Evolutionary conservation across 1,284 basidiomycete species (phyloP).

Genomic region (Veloboletus limbatus): DNA sequence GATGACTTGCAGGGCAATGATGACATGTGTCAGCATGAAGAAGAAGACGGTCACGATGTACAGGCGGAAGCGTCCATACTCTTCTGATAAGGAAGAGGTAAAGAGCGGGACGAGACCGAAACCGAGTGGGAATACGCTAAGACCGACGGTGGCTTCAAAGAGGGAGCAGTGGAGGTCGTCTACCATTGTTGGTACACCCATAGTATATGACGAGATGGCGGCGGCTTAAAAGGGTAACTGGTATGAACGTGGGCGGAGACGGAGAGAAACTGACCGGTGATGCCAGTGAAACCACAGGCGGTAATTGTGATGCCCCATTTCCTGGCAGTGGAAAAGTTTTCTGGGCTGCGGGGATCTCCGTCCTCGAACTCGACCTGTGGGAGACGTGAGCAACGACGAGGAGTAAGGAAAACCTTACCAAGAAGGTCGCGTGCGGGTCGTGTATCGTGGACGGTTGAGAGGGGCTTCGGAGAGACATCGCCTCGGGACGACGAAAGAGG

Average conservation of each 20-base stretch:
- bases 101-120: constrained; percentile 50
- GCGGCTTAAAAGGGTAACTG: constrained; percentile 26
- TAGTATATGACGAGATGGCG: constrained; percentile 40
- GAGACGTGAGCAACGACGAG: constrained; percentile 7
- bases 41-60: constrained; percentile 41
- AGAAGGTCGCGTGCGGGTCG: constrained; percentile 12
- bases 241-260: background rate
- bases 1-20: constrained; percentile 38
- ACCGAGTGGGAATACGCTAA: constrained; percentile 44
- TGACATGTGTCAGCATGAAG: constrained; percentile 41
- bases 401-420: constrained; percentile 11
- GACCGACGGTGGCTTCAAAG: constrained; percentile 37
- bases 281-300: constrained; percentile 31
- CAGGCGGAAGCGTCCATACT: constrained; percentile 47
- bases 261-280: constrained; percentile 26
- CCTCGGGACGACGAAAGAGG: background rate
- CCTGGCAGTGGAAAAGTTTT: constrained; percentile 42
- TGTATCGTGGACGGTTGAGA: constrained; percentile 21
- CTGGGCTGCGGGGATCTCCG: constrained; percentile 48
- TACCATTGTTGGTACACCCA: constrained; percentile 41
- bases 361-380: constrained; percentile 53
- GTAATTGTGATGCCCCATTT: constrained; percentile 43
- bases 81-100: constrained; percentile 49
- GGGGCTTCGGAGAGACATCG: constrained; percentile 14
- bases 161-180: constrained; percentile 40